Base-by-base conservation (phyloP, 1,139 yeast species). In the Yamadazyma sp. region DNA sequence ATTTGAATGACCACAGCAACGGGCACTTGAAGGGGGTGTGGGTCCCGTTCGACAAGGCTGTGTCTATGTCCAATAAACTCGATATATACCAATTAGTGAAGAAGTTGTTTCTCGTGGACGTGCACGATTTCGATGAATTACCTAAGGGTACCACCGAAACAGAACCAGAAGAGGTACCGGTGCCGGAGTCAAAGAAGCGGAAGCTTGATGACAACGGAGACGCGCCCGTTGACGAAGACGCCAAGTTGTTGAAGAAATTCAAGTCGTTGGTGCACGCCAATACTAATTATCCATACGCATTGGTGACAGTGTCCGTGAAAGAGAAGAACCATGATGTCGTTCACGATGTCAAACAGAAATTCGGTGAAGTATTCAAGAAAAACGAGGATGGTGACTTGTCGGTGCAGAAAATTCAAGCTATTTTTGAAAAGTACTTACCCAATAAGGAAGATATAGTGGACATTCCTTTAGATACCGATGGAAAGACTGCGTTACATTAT, bases 281-380 rank as follows among this genome's bases (percentile, higher is more conserved):
- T 41, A 59, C 73, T 11, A 73, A 74, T 48, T 60, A 63, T 31
- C 83, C 83, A 4, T 75, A 62, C 50, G 62, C 86, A 0, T 56
- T 81, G 37, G 77, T 76, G 16, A 86, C 89, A 1, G 50, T 81
- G 21, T 56, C 64, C 2, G 61, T 61, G 10, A 59, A 61, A 28
- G 48, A 63, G 49, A 36, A 54, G 59, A 52, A 61, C 30, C 35
- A 45, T 2, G 62, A 58, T 9, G 34, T 57, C 12, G 71, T 83
- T 1, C 72, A 80, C 35, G 84, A 78, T 28, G 60, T 81, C 22
- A 76, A 56, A 75, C 80, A 31, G 70, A 80, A 52, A 62, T 82
- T 40, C 70, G 48, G 63, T 16, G 62, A 60, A 32, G 47, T 82
- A 43, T 60, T 82, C 40, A 76, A 79, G 29, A 61, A 60, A 18